Evolutionary conservation across 192 early-diverging fungal species (phyloP), one percentile per base, ranked within the genome.

Genomic region (Coemansia sp.): DNA sequence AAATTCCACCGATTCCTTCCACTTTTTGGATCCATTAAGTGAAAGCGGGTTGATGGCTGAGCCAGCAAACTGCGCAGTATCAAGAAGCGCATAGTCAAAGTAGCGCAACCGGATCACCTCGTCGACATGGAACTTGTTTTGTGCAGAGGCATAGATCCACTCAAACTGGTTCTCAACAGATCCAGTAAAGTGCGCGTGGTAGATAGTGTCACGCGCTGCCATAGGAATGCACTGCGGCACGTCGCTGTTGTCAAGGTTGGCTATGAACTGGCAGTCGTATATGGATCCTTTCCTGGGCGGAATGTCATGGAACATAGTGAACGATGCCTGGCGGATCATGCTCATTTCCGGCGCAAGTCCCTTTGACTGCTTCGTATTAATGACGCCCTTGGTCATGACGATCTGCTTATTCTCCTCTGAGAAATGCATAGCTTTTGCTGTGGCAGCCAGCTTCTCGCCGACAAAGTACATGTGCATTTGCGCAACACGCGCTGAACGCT

Each of bases 81-180:
- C 72, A 4, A 74, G 28, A n/a, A 74, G n/a, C n/a, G 54, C 22
- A 34, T 55, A 19, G 19, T 74, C 72, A 57, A 67, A 74, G 50
- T 60, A 67, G 22, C 64, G 64, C 52, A 52, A 34, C 19, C 65
- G 60, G 7, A 67, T 42, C 17, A 2, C 53, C 45, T 41, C 22
- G 23, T 73, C 70, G n/a, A 64, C 42, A 15, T 64, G 52, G 20
- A 67, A 62, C 42, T 62, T 58, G 37, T 55, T 59, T n/a, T 11
- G n/a, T 44, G 25, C 6, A 4, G 31, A 17, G 29, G 17, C 33
- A 17, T 64, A 57, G 37, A 64, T 50, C 72, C 65, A 67, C 8
- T n/a, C n/a, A 27, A 74, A 74, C 52, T 74, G 72, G 57, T 60
- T 61, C 11, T 40, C 25, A 2, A 60, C 65, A 7, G 61, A 22